Evolutionary conservation across 202 grass and related monocot genomes (phyloP).

Genomic region (Setaria italica): DNA sequence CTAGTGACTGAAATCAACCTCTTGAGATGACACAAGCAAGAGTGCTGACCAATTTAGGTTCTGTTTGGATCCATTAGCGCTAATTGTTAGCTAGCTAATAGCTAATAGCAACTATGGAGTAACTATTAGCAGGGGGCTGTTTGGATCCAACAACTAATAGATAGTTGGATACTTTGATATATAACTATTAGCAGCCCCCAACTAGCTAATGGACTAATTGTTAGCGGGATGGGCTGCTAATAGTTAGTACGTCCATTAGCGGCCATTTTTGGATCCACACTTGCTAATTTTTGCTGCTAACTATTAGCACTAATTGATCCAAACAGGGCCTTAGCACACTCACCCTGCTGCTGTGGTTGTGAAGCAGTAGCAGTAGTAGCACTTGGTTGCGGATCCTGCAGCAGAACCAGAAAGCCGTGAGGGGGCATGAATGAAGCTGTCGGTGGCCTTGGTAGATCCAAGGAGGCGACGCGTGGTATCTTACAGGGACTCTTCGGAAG

Average conservation of each 20-base stretch:
- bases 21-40: background rate
- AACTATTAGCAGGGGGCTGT: no score
- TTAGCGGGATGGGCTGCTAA: no score
- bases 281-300: no score
- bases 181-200: no score
- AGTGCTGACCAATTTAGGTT: background rate
- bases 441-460: background rate
- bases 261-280: no score
- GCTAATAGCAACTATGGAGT: no score
- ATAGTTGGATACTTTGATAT: no score
- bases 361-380: constrained; percentile 34
- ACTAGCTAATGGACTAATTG: no score
- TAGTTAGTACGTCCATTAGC: no score
- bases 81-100: background rate
- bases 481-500: constrained; percentile 86
- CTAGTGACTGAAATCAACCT: constrained; percentile 17
- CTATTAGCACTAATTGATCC: no score
- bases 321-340: background rate
- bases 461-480: background rate
- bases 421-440: background rate
- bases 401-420: background rate
- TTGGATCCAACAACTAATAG: no score
- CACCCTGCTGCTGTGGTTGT: constrained; percentile 53
- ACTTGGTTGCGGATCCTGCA: constrained; percentile 74
- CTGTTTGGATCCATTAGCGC: no score